Evolutionary conservation across 1,284 basidiomycete genomes (phyloP), one percentile per base, ranked within the genome.

Genomic region (Singerocomus inundabilis): DNA sequence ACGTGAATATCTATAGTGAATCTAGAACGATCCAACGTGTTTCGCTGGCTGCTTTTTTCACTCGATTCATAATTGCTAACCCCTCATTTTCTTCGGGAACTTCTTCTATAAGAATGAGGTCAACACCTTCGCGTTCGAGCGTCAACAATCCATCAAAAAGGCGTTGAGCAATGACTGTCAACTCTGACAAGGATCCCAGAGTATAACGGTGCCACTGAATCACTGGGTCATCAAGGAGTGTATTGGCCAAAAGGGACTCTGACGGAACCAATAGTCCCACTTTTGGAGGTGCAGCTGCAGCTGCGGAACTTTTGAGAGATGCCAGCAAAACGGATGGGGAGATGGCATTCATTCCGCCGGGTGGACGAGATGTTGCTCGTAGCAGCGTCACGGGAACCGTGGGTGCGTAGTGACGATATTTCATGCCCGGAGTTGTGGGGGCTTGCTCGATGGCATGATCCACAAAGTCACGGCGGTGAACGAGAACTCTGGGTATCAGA

Each of bases 401-500:
- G 1, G 96, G 96, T 25, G 94, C 91, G 68, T 99, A 99, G 72
- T 99, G 97, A 45, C 90, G 81, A 69, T 99, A 99, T 72, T 99
- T 99, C 95, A 98, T 98, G n/a, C 97, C 97, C 0, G 97, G 97
- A 0, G 97, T 99, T 1, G 93, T 95, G 2, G 96, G 96, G 1
- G 85, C 81, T 41, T 75, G 74, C 64, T 91, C 87, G 52, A 89
- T 72, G 18, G 67, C 70, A 39, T 79, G 74, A 58, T 89, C 87
- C 30, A 70, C 60, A 61, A 85, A 92, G 66, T 93, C 89, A 18
- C 88, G 80, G 46, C 78, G 74, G 62, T 91, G 84, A 8, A 93
- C 88, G 40, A 91, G 72, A 21, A 93, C 85, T 24, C 69, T 74
- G 13, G 82, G 81, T 15, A 70, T 60, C 7, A 57, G 33, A 1